Evolutionary conservation across 1,284 basidiomycete genomes (phyloP).

Genomic region (Vanrija sp.): DNA sequence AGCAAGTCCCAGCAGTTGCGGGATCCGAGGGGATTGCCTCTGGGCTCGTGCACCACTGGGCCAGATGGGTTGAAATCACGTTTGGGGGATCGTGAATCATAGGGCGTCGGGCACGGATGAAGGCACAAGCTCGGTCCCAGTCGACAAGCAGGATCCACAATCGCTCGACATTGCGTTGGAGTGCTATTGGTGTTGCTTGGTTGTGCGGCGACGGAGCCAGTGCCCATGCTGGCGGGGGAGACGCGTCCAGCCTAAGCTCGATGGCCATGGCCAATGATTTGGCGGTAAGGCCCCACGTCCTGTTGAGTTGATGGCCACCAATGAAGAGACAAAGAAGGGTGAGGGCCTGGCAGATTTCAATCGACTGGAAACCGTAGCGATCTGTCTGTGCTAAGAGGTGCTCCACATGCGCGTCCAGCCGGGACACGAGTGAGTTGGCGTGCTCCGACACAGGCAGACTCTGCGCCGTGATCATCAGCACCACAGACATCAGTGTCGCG

Average conservation of each 20-base stretch:
- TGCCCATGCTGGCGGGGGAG: conserved; percentile 10
- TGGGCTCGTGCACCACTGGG: neutral
- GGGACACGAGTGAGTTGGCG: conserved; percentile 9
- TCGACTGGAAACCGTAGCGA: conserved; percentile 12
- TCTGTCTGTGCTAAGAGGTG: conserved; percentile 4
- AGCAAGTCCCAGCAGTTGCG: neutral
- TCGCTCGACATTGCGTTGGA: conserved; percentile 15
- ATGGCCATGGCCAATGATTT: conserved; percentile 12
- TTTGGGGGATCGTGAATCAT: conserved; percentile 8
- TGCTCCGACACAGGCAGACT: conserved; percentile 18
- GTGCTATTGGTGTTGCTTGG: neutral
- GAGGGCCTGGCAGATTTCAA: conserved; percentile 21
- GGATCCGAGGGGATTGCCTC: neutral
- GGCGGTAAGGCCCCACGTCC: neutral
- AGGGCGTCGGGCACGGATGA: conserved; percentile 14
- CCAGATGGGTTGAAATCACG: neutral
- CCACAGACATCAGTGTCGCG: conserved; percentile 7
- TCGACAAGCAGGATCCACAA: conserved; percentile 12
- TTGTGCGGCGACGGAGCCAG: conserved; percentile 1
- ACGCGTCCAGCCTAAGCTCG: conserved; percentile 14
- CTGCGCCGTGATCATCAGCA: conserved; percentile 16
- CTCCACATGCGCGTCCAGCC: conserved; percentile 19
- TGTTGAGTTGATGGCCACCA: conserved; percentile 1
- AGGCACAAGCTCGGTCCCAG: conserved; percentile 16
- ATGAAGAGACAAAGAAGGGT: conserved; percentile 6